A percentile compares a stretch with the other conserved stretches of the same genome.
These are phyloP conservation scores for Anisodus acutangulus DNA, from an alignment of 257 asterid species.

Conservation along the genomic window DNA sequence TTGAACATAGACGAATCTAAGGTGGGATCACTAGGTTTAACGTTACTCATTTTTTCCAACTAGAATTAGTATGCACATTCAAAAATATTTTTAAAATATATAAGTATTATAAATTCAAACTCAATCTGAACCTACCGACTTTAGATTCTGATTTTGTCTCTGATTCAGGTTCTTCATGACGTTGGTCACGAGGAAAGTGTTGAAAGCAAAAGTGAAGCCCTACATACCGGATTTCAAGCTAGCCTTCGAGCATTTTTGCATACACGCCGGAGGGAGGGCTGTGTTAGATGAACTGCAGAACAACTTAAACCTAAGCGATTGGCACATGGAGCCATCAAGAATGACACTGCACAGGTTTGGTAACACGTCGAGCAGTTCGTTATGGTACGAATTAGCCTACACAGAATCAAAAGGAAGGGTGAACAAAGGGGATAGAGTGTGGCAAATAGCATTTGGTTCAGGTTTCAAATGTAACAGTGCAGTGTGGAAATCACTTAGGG, in stretches of 20 bases:
- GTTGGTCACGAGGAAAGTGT: conserved; percentile 38
- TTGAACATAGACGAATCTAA: background rate
- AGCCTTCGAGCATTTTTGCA: conserved; percentile 59
- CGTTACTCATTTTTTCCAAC: background rate
- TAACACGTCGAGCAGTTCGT: conserved; percentile 62
- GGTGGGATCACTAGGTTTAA: background rate
- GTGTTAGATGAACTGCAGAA: conserved; percentile 57
- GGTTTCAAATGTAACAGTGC: conserved; percentile 70
- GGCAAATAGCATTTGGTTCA: conserved; percentile 73
- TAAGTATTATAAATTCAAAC: background rate
- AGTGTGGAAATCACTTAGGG: conserved; percentile 51
- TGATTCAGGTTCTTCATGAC: conserved; percentile 42
- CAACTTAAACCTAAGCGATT: conserved; percentile 45
- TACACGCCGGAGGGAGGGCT: conserved; percentile 62
- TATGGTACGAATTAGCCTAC: conserved; percentile 66
- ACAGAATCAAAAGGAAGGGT: conserved; percentile 63
- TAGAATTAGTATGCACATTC: background rate
- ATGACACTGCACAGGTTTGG: conserved; percentile 70
- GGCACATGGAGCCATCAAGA: conserved; percentile 63
- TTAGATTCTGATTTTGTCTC: background rate
- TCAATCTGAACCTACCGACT: background rate
- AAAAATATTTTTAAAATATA: background rate
- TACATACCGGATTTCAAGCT: conserved; percentile 56
- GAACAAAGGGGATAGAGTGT: conserved; percentile 51
- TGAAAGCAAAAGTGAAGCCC: conserved; percentile 42